Base-by-base conservation (phyloP, 352 stramenopile genomes). In the Thalassiosira exigua region DNA sequence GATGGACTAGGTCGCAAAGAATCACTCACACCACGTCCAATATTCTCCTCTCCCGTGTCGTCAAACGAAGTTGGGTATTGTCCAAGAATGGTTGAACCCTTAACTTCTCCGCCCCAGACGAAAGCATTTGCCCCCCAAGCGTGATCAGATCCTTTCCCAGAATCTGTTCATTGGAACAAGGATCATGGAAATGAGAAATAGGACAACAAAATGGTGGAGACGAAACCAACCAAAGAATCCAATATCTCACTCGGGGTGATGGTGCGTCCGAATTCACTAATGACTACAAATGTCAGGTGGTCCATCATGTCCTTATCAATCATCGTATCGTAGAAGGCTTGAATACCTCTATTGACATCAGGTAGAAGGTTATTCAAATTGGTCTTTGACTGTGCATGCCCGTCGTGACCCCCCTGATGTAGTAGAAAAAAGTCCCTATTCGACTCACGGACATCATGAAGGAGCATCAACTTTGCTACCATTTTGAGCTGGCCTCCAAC, bases 241-340 rank as follows among this genome's bases (percentile, higher is more conserved):
- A 36, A 33, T 17, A 36, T 41, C 52, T 61, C n/a, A 61, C 52
- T 56, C 17, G 48, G 48, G 48, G 48, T 56, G 22, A 21, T 5
- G 12, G 77, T 87, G 0, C 83, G 36, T 4, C 74, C 85, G 62
- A 91, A 91, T 39, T 91, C 85, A 41, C 32, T 72, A 2, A 75
- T 70, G 1, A 75, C n/a, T 11, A 88, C 79, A 42, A 90, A 46
- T 12, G 70, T 82, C 2, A 88, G 65, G 44, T 86, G 21, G 46
- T 90, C 53, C 29, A 67, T 68, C 26, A 78, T 26, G 29, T 69
- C 52, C 53, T 82, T 69, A 51, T 52, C 41, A 22, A 42, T 75
- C 75, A 91, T 80, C 75, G 90, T 79, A 42, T 82, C 51, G 26
- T 70, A 64, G 32, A 91, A 91, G 42, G 61, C 46, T 11, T 5